Evolutionary conservation across 2,329 filamentous ascomycete species (phyloP).

Genomic region (Geosmithia morbida): DNA sequence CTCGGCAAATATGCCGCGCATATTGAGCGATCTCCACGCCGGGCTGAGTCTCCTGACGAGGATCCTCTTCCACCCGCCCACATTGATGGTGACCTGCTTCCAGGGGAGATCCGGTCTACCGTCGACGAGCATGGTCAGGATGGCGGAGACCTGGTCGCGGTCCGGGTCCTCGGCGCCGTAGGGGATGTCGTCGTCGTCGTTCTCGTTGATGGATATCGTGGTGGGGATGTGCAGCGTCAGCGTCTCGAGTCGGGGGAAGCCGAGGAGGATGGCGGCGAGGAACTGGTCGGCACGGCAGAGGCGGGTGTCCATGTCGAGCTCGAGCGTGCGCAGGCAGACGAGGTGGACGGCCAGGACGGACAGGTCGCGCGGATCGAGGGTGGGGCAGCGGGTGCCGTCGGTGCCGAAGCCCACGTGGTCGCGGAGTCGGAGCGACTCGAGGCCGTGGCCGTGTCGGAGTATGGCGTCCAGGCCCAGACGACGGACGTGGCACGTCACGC

Average conservation of each 20-base stretch:
- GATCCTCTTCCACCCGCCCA: conserved; percentile 30
- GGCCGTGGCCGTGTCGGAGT: conserved; percentile 19
- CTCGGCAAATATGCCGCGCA: conserved; percentile 28
- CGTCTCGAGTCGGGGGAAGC: conserved; percentile 22
- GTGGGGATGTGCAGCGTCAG: conserved; percentile 31
- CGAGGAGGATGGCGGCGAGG: conserved; percentile 18
- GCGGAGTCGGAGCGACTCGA: conserved; percentile 24
- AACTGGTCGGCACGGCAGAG: conserved; percentile 20
- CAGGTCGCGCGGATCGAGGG: conserved; percentile 19
- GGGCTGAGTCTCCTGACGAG: conserved; percentile 27
- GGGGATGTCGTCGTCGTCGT: not conserved
- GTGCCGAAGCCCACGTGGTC: conserved; percentile 31
- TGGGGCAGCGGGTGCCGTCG: conserved; percentile 25
- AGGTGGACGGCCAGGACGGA: conserved; percentile 16
- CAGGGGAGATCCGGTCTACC: conserved; percentile 11
- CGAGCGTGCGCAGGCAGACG: conserved; percentile 20
- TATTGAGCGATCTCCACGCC: conserved; percentile 24
- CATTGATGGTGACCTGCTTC: conserved; percentile 27
- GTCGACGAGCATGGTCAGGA: conserved; percentile 11
- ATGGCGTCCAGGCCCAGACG: conserved; percentile 25
- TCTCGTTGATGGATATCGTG: conserved; percentile 11
- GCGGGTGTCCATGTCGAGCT: conserved; percentile 30
- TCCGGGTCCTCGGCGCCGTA: conserved; percentile 16
- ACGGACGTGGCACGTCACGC: conserved; percentile 24
- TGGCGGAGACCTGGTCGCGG: conserved; percentile 15